These are phyloP conservation scores for Physaria fendleri DNA, from an alignment of 345 rosid species.

Conservation along the genomic window DNA sequence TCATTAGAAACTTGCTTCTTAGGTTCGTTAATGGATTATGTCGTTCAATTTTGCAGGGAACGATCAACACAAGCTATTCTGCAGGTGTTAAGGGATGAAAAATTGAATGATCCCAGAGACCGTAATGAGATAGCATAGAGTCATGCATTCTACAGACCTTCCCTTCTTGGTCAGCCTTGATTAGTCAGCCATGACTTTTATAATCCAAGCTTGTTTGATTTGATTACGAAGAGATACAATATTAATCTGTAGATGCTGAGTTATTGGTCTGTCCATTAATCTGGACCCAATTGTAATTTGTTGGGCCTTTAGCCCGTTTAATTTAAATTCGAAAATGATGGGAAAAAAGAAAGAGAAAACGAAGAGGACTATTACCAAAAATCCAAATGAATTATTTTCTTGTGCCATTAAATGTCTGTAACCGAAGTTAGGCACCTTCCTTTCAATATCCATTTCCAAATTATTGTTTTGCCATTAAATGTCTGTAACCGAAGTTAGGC, in stretches of 20 bases:
- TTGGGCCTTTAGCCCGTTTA: no score
- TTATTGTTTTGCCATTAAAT: constrained; percentile 35
- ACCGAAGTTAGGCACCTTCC: constrained; percentile 30
- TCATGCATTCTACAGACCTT: constrained; percentile 81
- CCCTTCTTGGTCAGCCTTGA: constrained; percentile 60
- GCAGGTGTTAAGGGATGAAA: constrained; percentile 82
- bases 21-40: background rate
- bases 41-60: constrained; percentile 47
- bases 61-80: constrained; percentile 59
- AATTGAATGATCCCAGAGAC: constrained; percentile 88
- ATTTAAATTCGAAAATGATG: no score
- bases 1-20: background rate
- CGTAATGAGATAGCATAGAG: constrained; percentile 85
- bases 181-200: constrained; percentile 1
- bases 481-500: constrained; percentile 27
- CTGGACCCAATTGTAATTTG: no score
- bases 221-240: background rate
- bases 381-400: background rate
- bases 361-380: background rate
- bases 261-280: no score
- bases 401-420: constrained; percentile 25
- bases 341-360: background rate
- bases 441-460: background rate
- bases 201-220: constrained; percentile 1
- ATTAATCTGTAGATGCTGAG: background rate